Conservation (phyloP, 164 flowering plant species). For the Macadamia integrifolia region DNA sequence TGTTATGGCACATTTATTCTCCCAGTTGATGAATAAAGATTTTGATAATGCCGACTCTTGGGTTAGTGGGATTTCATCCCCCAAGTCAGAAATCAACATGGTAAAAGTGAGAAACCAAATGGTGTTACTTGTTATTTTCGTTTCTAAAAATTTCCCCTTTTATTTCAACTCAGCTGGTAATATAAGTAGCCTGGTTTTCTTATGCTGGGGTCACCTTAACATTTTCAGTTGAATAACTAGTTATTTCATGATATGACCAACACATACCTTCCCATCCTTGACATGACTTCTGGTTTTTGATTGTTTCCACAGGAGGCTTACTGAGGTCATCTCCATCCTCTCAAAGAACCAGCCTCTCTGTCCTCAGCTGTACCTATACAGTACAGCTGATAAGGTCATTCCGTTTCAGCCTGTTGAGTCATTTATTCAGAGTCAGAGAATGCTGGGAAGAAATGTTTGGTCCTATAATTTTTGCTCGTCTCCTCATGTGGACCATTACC, state of each 20-base stretch:
- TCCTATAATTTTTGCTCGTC: constrained; percentile 64
- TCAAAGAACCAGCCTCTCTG: constrained; percentile 56
- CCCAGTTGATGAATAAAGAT: not conserved
- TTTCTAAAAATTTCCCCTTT: too few species aligned
- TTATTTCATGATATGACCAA: not conserved
- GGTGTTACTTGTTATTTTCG: too few species aligned
- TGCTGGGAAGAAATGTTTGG: constrained; percentile 42
- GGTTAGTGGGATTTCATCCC: too few species aligned
- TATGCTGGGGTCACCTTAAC: too few species aligned
- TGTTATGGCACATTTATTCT: too few species aligned
- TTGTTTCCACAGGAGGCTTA: constrained; percentile 52
- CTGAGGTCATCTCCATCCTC: constrained; percentile 38
- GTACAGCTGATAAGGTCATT: constrained; percentile 78
- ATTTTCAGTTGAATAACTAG: too few species aligned
- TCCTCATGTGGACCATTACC: constrained; percentile 92
- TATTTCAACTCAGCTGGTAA: too few species aligned
- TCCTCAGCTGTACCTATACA: constrained; percentile 89
- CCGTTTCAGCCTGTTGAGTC: constrained; percentile 55
- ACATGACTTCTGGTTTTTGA: not conserved
- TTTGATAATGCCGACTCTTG: too few species aligned
- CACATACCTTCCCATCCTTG: not conserved
- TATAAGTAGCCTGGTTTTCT: too few species aligned
- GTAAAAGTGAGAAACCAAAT: too few species aligned
- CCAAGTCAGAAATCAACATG: too few species aligned
- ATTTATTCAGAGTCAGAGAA: constrained; percentile 52